These are phyloP conservation scores for Phytophthora fragariaefolia DNA, from an alignment of 352 stramenopile species.

Conservation along the genomic window DNA sequence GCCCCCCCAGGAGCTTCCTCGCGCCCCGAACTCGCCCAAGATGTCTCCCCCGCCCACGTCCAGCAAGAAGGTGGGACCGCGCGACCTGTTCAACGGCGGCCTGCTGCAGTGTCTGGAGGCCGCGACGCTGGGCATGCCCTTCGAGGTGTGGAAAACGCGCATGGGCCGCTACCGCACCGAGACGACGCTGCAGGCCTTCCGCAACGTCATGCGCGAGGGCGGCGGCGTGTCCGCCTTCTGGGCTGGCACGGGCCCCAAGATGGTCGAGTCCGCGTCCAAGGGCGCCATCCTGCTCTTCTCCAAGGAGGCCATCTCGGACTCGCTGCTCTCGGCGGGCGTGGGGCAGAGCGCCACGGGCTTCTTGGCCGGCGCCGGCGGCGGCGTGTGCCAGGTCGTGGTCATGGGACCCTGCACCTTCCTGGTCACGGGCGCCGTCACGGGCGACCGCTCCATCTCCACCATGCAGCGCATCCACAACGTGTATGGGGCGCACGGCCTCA, in stretches of 20 bases:
- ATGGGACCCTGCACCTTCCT: constrained; percentile 93
- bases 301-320: constrained; percentile 89
- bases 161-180: constrained; percentile 91
- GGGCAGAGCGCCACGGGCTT: constrained; percentile 78
- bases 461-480: constrained; percentile 85
- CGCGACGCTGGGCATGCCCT: constrained; percentile 90
- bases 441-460: constrained; percentile 89
- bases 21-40: not conserved
- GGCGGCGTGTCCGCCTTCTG: constrained; percentile 87
- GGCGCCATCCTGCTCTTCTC: constrained; percentile 91
- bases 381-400: constrained; percentile 89
- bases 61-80: constrained; percentile 83
- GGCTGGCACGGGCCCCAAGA: constrained; percentile 90
- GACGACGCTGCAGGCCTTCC: constrained; percentile 83
- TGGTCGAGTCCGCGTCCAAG: constrained; percentile 92
- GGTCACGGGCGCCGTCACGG: constrained; percentile 90
- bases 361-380: constrained; percentile 80
- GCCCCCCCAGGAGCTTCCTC: not conserved
- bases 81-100: constrained; percentile 83
- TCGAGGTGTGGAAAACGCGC: constrained; percentile 94
- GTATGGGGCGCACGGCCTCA: constrained; percentile 85
- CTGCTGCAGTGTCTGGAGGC: constrained; percentile 91
- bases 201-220: constrained; percentile 89
- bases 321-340: constrained; percentile 74
- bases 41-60: constrained; percentile 56